phyloP scores from a whole-genome alignment of 179 eudicot species.

The Beta corolliflora region DNA sequence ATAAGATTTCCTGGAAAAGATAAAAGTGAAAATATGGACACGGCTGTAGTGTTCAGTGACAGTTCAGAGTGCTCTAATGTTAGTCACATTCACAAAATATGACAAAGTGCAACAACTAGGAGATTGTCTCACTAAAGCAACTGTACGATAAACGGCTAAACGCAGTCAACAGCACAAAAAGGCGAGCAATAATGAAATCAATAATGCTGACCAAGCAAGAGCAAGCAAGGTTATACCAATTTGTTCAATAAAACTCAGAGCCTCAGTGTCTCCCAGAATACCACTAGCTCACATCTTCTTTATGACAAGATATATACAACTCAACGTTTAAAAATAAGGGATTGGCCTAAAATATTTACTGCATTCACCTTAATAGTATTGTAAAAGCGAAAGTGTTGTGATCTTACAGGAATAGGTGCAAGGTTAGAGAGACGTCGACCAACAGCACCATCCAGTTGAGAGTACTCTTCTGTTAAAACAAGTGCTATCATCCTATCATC shows the following conservation, averaged over 20 bases:
- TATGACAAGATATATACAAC: neutral
- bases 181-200: neutral
- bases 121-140: neutral
- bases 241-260: neutral
- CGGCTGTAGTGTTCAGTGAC: neutral
- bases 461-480: constrained; percentile 78
- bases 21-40: neutral
- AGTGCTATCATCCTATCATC: constrained; percentile 87
- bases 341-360: neutral
- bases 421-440: constrained; percentile 71
- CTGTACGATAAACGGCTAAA: neutral
- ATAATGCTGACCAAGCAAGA: neutral
- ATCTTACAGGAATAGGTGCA: constrained; percentile 76
- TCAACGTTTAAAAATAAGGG: no score
- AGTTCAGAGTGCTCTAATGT: neutral
- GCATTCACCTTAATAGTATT: neutral
- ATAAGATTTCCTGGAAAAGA: neutral
- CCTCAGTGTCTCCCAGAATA: neutral
- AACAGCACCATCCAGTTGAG: constrained; percentile 65
- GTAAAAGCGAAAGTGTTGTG: neutral
- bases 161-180: neutral
- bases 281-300: neutral
- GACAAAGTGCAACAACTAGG: neutral
- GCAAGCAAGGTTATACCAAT: neutral
- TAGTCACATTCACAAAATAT: neutral